Conservation (phyloP, 1,284 basidiomycete genomes). For the Tilletia caries region DNA sequence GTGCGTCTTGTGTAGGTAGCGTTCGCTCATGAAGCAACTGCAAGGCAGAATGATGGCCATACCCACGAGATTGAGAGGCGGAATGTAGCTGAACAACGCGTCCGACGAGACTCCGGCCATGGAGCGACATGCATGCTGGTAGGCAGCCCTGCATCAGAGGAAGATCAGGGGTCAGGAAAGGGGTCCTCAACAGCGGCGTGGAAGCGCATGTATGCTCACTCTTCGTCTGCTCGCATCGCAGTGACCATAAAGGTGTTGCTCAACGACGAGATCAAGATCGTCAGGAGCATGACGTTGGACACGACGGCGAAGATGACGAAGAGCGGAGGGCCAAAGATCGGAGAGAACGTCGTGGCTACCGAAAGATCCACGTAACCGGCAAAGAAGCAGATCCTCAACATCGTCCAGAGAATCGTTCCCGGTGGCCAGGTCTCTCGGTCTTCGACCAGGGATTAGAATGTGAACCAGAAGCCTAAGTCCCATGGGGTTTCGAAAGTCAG, state of each 20-base stretch:
- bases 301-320: constrained; percentile 61
- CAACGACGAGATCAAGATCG: constrained; percentile 68
- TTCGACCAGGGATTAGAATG: constrained; percentile 70
- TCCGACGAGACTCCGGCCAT: constrained; percentile 72
- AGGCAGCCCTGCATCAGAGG: constrained; percentile 69
- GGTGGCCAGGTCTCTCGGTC: constrained; percentile 38
- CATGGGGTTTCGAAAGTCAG: background rate
- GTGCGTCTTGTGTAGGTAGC: constrained; percentile 63
- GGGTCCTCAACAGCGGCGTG: background rate
- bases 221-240: constrained; percentile 83
- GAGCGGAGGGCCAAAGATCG: constrained; percentile 75
- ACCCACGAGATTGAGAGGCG: constrained; percentile 63
- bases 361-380: constrained; percentile 36
- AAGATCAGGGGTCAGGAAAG: background rate
- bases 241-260: constrained; percentile 89
- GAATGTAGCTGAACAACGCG: constrained; percentile 85
- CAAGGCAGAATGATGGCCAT: constrained; percentile 25
- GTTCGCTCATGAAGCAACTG: constrained; percentile 27
- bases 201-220: constrained; percentile 60
- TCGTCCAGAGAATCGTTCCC: constrained; percentile 80
- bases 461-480: constrained; percentile 80
- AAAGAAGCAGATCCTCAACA: constrained; percentile 70
- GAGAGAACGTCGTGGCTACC: constrained; percentile 63
- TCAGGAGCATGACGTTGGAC: constrained; percentile 75
- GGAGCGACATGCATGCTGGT: constrained; percentile 67